Evolutionary conservation across 2,329 filamentous ascomycete genomes (phyloP), one percentile per base, ranked within the genome.

Genomic region (Sclerotinia sclerotiorum): DNA sequence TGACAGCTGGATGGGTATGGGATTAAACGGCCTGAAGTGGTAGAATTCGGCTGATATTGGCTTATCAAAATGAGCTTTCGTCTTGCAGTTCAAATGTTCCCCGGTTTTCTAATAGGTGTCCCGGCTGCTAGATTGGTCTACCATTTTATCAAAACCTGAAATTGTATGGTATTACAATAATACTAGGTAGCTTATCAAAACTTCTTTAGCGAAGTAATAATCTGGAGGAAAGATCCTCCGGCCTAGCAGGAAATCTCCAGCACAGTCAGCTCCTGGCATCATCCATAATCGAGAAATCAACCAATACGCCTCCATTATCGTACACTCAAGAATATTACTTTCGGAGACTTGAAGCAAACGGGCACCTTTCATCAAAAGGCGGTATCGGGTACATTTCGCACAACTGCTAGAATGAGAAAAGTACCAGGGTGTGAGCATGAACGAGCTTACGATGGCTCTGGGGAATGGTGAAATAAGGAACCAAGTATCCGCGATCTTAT

Each of bases 361-460:
- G 32, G 46, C 46, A 63, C 32, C 27, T 39, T 51, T 51, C 46
- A 51, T 24, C 17, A 1, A 27, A 21, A 51, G 19, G 60, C 15
- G 48, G 46, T 39, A 51, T 27, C 46, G 29, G 60, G 29, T 32
- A 62, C n/a, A 52, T 63, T 52, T 44, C 42, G 48, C 48, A 48
- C 44, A 24, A 63, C 42, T 63, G 35, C 65, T 55, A 67, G 35
- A 63, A 54, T 46, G 42, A 27, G 27, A 39, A 35, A 17, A 39
- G 56, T 67, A 48, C 35, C 48, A 62, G 54, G 55, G 19, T 17
- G n/a, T 32, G 49, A 61, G 46, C 46, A 54, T 39, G 56, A 67
- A 42, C 15, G 46, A 62, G 46, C 46, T 48, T 39, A 51, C 46
- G 13, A 62, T n/a, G n/a, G 39, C 29, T 62, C n/a, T 15, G 46